Percentiles rank a stretch among this genome's conserved stretches.
phyloP scores from a whole-genome alignment of 345 rosid genomes.

The Hibiscus syriacus region DNA sequence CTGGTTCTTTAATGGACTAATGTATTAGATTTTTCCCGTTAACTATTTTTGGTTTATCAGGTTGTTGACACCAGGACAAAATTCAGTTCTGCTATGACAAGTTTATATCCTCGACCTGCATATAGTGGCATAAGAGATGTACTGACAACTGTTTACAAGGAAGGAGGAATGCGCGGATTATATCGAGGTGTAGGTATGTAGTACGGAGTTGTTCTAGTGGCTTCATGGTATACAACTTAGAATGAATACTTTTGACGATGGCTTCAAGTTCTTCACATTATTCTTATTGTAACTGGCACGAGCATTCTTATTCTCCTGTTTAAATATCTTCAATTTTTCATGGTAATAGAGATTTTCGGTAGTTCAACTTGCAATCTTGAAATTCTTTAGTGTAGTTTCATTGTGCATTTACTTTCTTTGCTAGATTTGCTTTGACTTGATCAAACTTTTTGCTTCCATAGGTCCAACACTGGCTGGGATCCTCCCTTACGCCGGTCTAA shows the following conservation, averaged over 20 bases:
- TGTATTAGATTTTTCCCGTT: background rate
- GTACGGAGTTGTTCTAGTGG: background rate
- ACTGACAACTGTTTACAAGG: conserved; percentile 63
- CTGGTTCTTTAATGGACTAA: too few species aligned
- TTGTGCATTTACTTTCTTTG: background rate
- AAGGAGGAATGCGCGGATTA: conserved; percentile 72
- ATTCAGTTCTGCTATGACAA: conserved; percentile 28
- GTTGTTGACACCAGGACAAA: conserved; percentile 39
- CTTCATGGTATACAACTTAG: background rate
- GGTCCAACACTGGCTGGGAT: conserved; percentile 92
- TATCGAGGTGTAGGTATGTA: conserved; percentile 86
- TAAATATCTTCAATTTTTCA: background rate
- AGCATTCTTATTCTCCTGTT: too few species aligned
- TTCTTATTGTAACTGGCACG: conserved; percentile 3
- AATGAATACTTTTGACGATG: background rate
- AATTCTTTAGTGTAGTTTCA: background rate
- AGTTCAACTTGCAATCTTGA: background rate
- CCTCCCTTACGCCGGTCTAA: conserved; percentile 92
- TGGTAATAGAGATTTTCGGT: background rate
- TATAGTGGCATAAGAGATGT: conserved; percentile 74
- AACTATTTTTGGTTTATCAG: conserved; percentile 30
- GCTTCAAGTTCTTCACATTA: background rate
- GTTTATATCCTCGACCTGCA: conserved; percentile 41
- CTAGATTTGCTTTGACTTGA: conserved; percentile 8
- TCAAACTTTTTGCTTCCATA: conserved; percentile 26